Base-by-base conservation (phyloP, 2,329 filamentous ascomycete species). In the Colletotrichum somersetense region DNA sequence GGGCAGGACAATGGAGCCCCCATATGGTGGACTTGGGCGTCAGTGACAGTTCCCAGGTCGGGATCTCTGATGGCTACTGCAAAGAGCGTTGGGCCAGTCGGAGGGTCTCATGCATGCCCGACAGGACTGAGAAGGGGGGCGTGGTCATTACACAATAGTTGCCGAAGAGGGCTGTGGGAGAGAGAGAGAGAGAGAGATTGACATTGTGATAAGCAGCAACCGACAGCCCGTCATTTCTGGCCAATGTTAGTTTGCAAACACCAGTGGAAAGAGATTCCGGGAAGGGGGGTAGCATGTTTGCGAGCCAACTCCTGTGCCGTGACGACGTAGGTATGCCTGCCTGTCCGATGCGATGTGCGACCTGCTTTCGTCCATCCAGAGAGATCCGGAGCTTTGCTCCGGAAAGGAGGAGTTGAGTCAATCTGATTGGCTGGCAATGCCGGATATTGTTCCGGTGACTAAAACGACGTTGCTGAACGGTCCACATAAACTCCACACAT, bases 311-410 rank as follows among this genome's bases (percentile, higher is more conserved):
- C 30, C 55, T 72, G 66, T 64, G 44, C 59, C 20, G 69, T 72
- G 69, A 69, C 69, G 69, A 63, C 20, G 20, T 14, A n/a, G n/a
- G n/a, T n/a, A n/a, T n/a, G n/a, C n/a, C n/a, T n/a, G n/a, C n/a
- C n/a, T n/a, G n/a, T n/a, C n/a, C n/a, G n/a, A n/a, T n/a, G n/a
- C n/a, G 16, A 11, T 30, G 26, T 0, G 46, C 26, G 46, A 33
- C 44, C 69, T 69, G 69, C 55, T 72, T 72, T 72, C 69, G 40
- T 72, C 46, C 18, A 48, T 48, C 46, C 61, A 56, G 66, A n/a
- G 46, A 44, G 40, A 1, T 5, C 58, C 59, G 70, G 70, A 72
- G 70, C 2, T 44, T 2, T 48, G 7, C 59, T 72, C 70, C 70
- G 70, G 66, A 1, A 10, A 46, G 42, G 6, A 12, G 1, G 11